Percentiles rank a stretch among this genome's conserved stretches.
Conservation (phyloP, 2,329 filamentous ascomycete genomes). For the Sarocladiaceae sp. region DNA sequence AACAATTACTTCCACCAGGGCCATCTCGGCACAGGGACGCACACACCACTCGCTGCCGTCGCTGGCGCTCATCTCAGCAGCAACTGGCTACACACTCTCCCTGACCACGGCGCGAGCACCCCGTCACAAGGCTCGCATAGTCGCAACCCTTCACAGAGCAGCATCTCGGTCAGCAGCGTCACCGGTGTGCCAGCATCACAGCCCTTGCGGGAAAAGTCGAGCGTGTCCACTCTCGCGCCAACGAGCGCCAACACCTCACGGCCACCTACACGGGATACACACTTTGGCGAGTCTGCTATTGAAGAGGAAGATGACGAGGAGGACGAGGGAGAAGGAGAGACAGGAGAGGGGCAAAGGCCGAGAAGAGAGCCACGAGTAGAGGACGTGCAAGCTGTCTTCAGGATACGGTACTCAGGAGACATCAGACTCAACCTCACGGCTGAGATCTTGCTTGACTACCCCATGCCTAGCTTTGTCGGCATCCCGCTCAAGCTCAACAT, state of each 20-base stretch:
- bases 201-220: conserved; percentile 50
- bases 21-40: conserved; percentile 68
- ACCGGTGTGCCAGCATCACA: conserved; percentile 33
- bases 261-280: conserved; percentile 50
- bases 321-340: conserved; percentile 17
- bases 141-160: conserved; percentile 40
- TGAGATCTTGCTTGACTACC: conserved; percentile 93
- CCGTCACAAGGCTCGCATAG: conserved; percentile 19
- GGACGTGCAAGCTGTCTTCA: conserved; percentile 88
- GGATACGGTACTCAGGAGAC: conserved; percentile 83
- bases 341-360: neutral
- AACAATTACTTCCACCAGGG: conserved; percentile 73
- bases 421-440: conserved; percentile 84
- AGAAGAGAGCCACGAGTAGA: conserved; percentile 71
- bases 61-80: conserved; percentile 53
- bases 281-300: conserved; percentile 29
- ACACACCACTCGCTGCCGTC: conserved; percentile 73
- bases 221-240: conserved; percentile 55
- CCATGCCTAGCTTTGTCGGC: conserved; percentile 95
- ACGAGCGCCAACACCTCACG: conserved; percentile 44
- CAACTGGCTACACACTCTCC: conserved; percentile 26
- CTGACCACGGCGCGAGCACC: conserved; percentile 22
- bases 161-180: conserved; percentile 39
- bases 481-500: conserved; percentile 93
- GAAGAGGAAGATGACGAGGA: conserved; percentile 30